These are phyloP conservation scores for Collybiopsis luxurians DNA, from an alignment of 768 basidiomycete species.

Conservation along the genomic window DNA sequence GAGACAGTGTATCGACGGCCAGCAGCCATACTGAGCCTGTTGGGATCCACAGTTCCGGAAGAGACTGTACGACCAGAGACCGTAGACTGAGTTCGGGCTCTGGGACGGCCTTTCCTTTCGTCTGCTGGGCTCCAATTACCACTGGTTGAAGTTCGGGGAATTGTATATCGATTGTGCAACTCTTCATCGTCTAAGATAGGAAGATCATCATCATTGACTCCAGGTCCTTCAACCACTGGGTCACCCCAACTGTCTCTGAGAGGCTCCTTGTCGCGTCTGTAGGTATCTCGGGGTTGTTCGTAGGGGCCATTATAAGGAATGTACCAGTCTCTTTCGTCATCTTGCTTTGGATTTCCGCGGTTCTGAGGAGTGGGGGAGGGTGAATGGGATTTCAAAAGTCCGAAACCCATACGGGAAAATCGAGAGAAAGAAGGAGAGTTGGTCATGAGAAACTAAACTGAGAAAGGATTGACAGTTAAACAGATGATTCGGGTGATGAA, in stretches of 20 bases:
- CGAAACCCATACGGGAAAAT: slow-evolving; percentile 4
- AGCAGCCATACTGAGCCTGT: slow-evolving; percentile 24
- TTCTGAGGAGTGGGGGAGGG: slow-evolving; percentile 6
- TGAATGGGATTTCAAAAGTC: slow-evolving; percentile 5
- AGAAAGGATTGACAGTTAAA: neutral
- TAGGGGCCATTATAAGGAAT: slow-evolving; percentile 65
- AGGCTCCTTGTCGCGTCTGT: slow-evolving; percentile 19
- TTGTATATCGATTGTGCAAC: slow-evolving; percentile 27
- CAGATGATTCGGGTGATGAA: neutral
- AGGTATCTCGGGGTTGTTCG: slow-evolving; percentile 36
- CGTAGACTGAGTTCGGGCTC: slow-evolving; percentile 37
- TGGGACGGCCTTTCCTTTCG: slow-evolving; percentile 22
- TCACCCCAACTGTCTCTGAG: slow-evolving; percentile 42
- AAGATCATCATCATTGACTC: slow-evolving; percentile 25
- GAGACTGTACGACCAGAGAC: slow-evolving; percentile 40
- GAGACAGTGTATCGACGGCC: slow-evolving; percentile 27
- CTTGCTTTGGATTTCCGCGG: neutral
- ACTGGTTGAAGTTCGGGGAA: slow-evolving; percentile 15
- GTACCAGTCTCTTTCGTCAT: slow-evolving; percentile 51
- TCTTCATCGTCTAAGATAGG: slow-evolving; percentile 24
- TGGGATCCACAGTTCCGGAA: slow-evolving; percentile 35
- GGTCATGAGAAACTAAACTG: neutral
- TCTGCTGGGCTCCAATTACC: slow-evolving; percentile 3
- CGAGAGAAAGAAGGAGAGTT: neutral
- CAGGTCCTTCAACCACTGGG: slow-evolving; percentile 25